phyloP scores from a whole-genome alignment of 805 yeast species.

The Pichia scutulata region DNA sequence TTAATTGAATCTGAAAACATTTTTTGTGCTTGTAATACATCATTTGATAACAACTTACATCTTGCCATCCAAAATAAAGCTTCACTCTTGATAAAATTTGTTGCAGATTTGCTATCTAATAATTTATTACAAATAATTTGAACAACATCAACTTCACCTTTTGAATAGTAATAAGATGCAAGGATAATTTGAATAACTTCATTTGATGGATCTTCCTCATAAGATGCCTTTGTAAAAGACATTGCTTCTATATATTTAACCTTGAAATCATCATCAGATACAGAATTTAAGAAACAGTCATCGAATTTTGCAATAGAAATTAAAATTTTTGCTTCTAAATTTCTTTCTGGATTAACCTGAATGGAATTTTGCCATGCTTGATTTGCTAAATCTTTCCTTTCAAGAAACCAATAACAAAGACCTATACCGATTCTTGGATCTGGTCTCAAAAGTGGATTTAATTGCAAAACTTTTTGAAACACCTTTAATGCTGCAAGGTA shows the following conservation, averaged over 20 bases:
- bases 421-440: slow-evolving; percentile 96
- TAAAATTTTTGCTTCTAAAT: slow-evolving; percentile 55
- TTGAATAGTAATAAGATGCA: slow-evolving; percentile 66
- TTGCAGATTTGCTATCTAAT: slow-evolving; percentile 31
- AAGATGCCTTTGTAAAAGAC: slow-evolving; percentile 35
- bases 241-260: slow-evolving; percentile 53
- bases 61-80: slow-evolving; percentile 84
- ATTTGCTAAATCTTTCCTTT: slow-evolving; percentile 68
- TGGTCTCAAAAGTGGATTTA: slow-evolving; percentile 73
- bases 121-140: slow-evolving; percentile 49
- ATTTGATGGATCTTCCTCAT: slow-evolving; percentile 37
- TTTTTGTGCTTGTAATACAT: slow-evolving; percentile 63
- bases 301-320: slow-evolving; percentile 65
- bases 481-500: slow-evolving; percentile 66
- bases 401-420: slow-evolving; percentile 83
- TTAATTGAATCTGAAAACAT: slow-evolving; percentile 66
- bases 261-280: slow-evolving; percentile 55
- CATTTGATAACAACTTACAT: slow-evolving; percentile 51
- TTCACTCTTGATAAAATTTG: slow-evolving; percentile 44
- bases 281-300: slow-evolving; percentile 46
- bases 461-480: slow-evolving; percentile 73
- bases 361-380: slow-evolving; percentile 77
- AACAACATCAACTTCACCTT: slow-evolving; percentile 50
- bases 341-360: slow-evolving; percentile 48
- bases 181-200: slow-evolving; percentile 59